phyloP scores from a whole-genome alignment of 305 asterid species.

The Withania somnifera region DNA sequence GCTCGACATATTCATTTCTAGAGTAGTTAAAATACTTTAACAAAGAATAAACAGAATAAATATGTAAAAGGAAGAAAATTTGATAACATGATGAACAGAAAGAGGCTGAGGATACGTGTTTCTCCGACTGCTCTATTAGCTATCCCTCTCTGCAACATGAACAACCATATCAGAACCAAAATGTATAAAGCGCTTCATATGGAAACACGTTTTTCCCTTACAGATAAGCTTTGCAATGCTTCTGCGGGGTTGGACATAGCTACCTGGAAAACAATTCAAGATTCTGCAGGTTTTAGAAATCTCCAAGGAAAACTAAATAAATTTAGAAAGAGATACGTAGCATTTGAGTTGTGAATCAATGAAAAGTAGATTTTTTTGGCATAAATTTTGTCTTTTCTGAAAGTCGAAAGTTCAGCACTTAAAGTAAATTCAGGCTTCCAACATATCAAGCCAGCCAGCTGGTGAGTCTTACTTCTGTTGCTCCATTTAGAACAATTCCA shows the following conservation, averaged over 20 bases:
- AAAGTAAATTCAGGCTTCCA: background rate
- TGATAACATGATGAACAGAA: background rate
- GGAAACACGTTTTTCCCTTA: conserved; percentile 28
- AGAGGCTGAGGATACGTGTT: conserved; percentile 55
- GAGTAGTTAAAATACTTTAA: conserved; percentile 16
- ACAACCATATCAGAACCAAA: conserved; percentile 9
- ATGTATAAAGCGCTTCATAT: background rate
- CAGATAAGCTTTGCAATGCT: conserved; percentile 54
- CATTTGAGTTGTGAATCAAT: background rate
- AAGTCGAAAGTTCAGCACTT: background rate
- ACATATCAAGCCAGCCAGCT: background rate
- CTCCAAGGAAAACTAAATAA: background rate
- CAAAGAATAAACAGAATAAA: background rate
- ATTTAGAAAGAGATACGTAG: background rate
- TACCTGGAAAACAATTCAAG: conserved; percentile 35
- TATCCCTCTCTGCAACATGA: conserved; percentile 53
- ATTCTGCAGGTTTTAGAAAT: conserved; percentile 9
- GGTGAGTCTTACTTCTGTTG: conserved; percentile 43
- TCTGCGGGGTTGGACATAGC: conserved; percentile 42
- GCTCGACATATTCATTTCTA: conserved; percentile 85
- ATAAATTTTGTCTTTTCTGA: background rate
- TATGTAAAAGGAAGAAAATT: background rate
- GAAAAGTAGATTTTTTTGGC: background rate
- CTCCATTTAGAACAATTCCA: conserved; percentile 67
- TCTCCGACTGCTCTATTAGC: conserved; percentile 89